Conservation (phyloP, 352 stramenopile genomes). For the Globisporangium spiculum region DNA sequence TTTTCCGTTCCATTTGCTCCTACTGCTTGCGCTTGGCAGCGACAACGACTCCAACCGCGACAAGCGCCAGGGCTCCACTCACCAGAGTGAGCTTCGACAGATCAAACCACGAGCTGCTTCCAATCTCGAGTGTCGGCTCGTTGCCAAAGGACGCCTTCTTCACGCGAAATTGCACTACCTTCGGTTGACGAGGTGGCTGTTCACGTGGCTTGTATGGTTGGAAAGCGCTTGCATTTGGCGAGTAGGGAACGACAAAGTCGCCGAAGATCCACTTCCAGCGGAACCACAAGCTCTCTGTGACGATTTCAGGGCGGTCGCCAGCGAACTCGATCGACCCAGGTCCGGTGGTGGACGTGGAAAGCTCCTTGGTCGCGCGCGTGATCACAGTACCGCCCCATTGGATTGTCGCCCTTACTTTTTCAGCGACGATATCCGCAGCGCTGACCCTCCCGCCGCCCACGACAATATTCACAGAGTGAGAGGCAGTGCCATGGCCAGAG, state of each 20-base stretch:
- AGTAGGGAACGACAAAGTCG: not conserved
- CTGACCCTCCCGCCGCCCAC: not conserved
- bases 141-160: constrained; percentile 6
- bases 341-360: not conserved
- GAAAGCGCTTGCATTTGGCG: not conserved
- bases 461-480: not conserved
- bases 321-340: constrained; percentile 1
- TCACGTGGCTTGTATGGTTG: not conserved
- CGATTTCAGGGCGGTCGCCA: not conserved
- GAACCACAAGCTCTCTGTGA: constrained; percentile 1
- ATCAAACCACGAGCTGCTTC: not conserved
- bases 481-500: not conserved
- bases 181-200: not conserved
- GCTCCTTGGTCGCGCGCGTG: constrained; percentile 4
- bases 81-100: not conserved
- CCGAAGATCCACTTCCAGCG: constrained; percentile 2
- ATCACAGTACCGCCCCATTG: not conserved
- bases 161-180: not conserved
- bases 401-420: not conserved
- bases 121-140: not conserved
- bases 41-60: not conserved
- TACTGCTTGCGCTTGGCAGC: constrained; percentile 1
- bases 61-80: not conserved
- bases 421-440: not conserved
- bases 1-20: too few species aligned